Evolutionary conservation across 2,329 filamentous ascomycete species (phyloP).

Genomic region (Aspergillus tanneri): DNA sequence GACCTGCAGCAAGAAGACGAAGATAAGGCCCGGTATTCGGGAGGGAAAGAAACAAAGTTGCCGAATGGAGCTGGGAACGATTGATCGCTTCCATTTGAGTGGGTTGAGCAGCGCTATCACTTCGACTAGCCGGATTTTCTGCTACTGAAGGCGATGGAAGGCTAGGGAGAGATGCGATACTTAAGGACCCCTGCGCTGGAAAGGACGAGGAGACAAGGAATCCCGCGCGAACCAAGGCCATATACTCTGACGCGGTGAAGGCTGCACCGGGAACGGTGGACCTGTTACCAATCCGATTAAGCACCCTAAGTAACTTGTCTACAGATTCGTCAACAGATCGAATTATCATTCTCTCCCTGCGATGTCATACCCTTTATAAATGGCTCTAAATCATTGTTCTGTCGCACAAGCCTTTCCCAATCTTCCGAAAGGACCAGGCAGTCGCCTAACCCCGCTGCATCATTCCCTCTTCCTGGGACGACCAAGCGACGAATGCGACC

Average conservation of each 20-base stretch:
- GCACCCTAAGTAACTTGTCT: constrained; percentile 53
- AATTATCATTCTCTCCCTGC: no score
- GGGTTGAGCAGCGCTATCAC: constrained; percentile 5
- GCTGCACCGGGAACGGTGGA: constrained; percentile 46
- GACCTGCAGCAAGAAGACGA: constrained; percentile 55
- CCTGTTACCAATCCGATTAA: constrained; percentile 49
- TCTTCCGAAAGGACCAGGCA: constrained; percentile 56
- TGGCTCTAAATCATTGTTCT: constrained; percentile 34
- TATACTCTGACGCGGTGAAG: constrained; percentile 50
- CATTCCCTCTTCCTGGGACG: constrained; percentile 57
- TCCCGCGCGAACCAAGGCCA: constrained; percentile 52
- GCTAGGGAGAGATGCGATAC: constrained; percentile 43
- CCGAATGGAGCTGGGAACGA: constrained; percentile 24
- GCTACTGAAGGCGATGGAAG: constrained; percentile 23
- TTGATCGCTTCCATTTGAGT: neutral
- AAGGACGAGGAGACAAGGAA: constrained; percentile 55
- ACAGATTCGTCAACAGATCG: constrained; percentile 5
- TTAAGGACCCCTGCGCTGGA: constrained; percentile 39
- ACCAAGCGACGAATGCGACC: constrained; percentile 56
- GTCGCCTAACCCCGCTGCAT: constrained; percentile 57
- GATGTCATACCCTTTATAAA: constrained; percentile 33
- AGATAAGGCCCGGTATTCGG: constrained; percentile 62
- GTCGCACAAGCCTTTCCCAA: constrained; percentile 49
- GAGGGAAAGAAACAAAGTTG: constrained; percentile 53
- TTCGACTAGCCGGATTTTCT: constrained; percentile 29